A percentile compares a stretch with the other conserved stretches of the same genome.
phyloP scores from a whole-genome alignment of 345 rosid species.

The Gossypium bickii region DNA sequence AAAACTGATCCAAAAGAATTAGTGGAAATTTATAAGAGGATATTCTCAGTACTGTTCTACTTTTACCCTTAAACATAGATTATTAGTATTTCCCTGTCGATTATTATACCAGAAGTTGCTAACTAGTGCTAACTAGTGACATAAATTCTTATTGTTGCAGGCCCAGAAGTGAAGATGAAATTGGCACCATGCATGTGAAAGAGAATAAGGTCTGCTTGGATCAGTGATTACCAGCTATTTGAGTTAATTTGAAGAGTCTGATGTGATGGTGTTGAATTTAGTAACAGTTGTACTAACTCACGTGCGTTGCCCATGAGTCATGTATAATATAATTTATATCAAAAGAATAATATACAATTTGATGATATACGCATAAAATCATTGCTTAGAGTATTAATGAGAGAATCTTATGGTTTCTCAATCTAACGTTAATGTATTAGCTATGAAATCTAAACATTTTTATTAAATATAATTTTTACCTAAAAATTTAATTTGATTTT shows the following conservation, averaged over 20 bases:
- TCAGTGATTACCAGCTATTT: background rate
- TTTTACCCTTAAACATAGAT: background rate
- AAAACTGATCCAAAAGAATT: slow-evolving; percentile 44
- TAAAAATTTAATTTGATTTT: too few relatives aligned
- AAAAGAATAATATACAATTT: too few relatives aligned
- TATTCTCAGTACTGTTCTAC: slow-evolving; percentile 36
- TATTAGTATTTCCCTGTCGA: background rate
- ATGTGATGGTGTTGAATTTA: too few relatives aligned
- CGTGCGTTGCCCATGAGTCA: too few relatives aligned
- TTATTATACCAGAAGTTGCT: background rate
- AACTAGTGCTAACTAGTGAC: background rate
- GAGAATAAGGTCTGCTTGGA: background rate
- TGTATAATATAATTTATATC: too few relatives aligned
- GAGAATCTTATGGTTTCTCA: too few relatives aligned
- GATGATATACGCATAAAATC: too few relatives aligned
- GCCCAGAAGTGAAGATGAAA: background rate
- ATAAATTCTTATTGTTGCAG: slow-evolving; percentile 8
- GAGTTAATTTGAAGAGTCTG: background rate
- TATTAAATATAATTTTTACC: too few relatives aligned
- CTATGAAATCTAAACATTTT: too few relatives aligned
- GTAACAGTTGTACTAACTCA: too few relatives aligned
- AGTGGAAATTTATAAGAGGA: slow-evolving; percentile 43
- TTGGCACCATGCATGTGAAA: background rate
- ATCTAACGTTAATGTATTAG: too few relatives aligned
- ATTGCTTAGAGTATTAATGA: too few relatives aligned